Evolutionary conservation across 768 basidiomycete species (phyloP).

Genomic region (Cystofilobasidium ferigula): DNA sequence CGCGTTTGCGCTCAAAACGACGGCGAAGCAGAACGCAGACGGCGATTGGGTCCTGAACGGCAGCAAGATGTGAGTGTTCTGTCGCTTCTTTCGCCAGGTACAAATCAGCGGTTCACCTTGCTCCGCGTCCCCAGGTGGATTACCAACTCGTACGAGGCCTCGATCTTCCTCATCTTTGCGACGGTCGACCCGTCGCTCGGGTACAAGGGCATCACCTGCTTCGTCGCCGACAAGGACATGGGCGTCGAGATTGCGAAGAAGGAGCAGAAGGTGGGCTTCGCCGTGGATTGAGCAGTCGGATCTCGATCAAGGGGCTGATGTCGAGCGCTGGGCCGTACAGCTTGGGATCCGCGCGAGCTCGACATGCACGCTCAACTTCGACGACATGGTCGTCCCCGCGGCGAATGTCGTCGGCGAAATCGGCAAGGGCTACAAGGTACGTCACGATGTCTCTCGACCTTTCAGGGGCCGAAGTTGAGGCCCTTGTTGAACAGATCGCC

Average conservation of each 20-base stretch:
- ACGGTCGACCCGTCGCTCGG: conserved; percentile 80
- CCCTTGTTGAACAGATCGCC: conserved; percentile 51
- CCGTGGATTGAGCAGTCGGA: not conserved
- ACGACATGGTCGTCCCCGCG: conserved; percentile 71
- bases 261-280: conserved; percentile 60
- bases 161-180: conserved; percentile 66
- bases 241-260: conserved; percentile 96
- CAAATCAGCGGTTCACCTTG: conserved; percentile 17
- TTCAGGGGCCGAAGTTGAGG: not conserved
- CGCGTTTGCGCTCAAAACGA: conserved; percentile 90
- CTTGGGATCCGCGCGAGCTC: conserved; percentile 92
- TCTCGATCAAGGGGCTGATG: not conserved
- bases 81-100: not conserved
- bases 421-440: conserved; percentile 80
- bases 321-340: conserved; percentile 26
- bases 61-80: conserved; percentile 63
- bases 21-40: conserved; percentile 61
- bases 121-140: conserved; percentile 53
- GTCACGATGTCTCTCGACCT: not conserved
- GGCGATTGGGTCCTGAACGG: conserved; percentile 85
- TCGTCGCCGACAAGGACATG: conserved; percentile 91
- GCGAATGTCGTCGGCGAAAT: conserved; percentile 75
- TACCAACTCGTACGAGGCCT: conserved; percentile 85
- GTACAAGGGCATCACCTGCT: conserved; percentile 99
- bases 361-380: conserved; percentile 60